Evolutionary conservation across 148 eudicot species (phyloP).

Genomic region (Spergularia marina): DNA sequence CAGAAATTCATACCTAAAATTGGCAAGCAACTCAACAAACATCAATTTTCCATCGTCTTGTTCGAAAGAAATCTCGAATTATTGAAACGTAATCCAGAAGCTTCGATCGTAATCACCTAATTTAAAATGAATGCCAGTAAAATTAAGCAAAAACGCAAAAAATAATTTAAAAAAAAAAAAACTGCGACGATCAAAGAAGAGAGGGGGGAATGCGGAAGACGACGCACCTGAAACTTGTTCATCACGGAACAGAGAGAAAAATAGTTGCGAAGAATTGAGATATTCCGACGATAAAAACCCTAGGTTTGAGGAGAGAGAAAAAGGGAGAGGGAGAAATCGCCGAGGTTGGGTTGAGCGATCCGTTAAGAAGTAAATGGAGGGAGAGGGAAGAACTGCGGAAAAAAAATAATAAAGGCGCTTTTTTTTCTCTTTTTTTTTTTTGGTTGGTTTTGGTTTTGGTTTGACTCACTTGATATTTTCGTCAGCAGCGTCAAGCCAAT

Average conservation of each 20-base stretch:
- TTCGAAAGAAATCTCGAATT: background rate
- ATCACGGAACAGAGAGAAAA: background rate
- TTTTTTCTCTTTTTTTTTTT: no score
- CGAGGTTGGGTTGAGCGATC: background rate
- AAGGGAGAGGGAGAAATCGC: constrained; percentile 10
- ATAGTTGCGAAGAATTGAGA: background rate
- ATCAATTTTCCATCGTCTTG: background rate
- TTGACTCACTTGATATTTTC: background rate
- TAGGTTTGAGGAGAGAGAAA: background rate
- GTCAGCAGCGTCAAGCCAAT: constrained; percentile 14
- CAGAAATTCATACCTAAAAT: constrained; percentile 5
- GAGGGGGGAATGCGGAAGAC: background rate
- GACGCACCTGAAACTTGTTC: constrained; percentile 17
- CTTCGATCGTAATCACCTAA: background rate
- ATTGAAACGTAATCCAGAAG: background rate
- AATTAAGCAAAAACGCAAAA: background rate
- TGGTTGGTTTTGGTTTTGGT: background rate
- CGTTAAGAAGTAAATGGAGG: background rate
- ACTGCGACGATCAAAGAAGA: background rate
- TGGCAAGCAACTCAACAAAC: background rate
- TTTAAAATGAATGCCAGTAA: background rate
- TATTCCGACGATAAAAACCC: constrained; percentile 1
- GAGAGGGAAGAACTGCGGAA: background rate
- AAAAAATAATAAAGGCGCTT: background rate
- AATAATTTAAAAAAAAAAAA: background rate